phyloP scores from a whole-genome alignment of 1,284 basidiomycete genomes.

The Moesziomyces globuligerus region DNA sequence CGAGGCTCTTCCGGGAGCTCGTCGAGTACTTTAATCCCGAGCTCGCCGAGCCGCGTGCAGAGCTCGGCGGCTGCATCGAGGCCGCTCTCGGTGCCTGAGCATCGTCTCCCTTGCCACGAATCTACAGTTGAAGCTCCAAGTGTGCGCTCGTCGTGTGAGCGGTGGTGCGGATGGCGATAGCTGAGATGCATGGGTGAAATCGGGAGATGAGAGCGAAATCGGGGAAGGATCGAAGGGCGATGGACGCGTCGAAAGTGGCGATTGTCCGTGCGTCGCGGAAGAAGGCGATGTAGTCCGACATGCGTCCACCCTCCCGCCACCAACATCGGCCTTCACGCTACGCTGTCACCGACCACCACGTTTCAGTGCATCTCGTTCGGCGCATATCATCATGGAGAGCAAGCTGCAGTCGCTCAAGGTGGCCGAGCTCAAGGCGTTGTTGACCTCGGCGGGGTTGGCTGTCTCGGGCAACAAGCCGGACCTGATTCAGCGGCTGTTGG shows the following conservation, averaged over 20 bases:
- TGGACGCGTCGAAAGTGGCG: too few species aligned
- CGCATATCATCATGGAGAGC: constrained; percentile 49
- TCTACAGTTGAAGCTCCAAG: background rate
- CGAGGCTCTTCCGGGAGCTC: constrained; percentile 58
- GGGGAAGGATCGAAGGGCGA: too few species aligned
- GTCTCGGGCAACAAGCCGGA: constrained; percentile 62
- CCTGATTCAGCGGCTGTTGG: constrained; percentile 59
- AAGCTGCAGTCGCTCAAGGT: constrained; percentile 61
- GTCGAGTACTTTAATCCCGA: constrained; percentile 61
- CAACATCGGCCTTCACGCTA: too few species aligned
- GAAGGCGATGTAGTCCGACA: too few species aligned
- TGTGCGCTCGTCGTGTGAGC: background rate
- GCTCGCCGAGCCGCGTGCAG: constrained; percentile 59
- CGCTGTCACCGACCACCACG: too few species aligned
- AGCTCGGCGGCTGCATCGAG: constrained; percentile 58
- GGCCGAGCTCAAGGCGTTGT: constrained; percentile 58
- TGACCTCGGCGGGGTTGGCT: constrained; percentile 48
- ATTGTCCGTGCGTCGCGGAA: too few species aligned
- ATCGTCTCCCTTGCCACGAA: background rate
- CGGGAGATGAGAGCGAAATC: too few species aligned
- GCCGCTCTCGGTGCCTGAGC: constrained; percentile 28
- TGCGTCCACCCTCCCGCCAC: background rate
- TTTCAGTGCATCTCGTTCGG: too few species aligned
- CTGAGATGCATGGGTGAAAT: too few species aligned
- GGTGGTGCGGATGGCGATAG: too few species aligned